Base-by-base conservation (phyloP, 2,329 filamentous ascomycete species). In the Leptoxyphium fumago region DNA sequence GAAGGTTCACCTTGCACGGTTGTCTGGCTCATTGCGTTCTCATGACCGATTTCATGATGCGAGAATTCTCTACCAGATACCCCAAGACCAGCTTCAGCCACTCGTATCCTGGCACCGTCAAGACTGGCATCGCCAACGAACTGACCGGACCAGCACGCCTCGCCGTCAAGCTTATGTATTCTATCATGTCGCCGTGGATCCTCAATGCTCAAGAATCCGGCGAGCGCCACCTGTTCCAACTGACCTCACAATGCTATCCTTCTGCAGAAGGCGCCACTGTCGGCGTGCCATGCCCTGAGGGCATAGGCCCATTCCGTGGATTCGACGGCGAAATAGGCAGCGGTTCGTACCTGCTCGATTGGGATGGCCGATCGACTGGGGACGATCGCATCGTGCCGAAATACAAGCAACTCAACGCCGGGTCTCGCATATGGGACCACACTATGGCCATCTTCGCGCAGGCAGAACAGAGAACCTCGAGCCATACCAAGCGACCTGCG, bases 1-100 rank as follows among this genome's bases (percentile, higher is more conserved):
- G 60, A 62, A 52, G 62, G 54, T 47, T 56, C 61, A 50, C 54
- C 45, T n/a, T 66, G 2, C 58, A 61, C 43, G 52, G 55, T 26
- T 61, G 58, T 21, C 56, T 62, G 10, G 57, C 61, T 10, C 67
- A 69, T 13, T 65, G 59, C 5, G 70, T 74, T 40, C 54, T 71
- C 2, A 67, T 66, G 43, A 66, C 67, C 29, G 69, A 75, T 56
- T 70, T 70, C 50, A 69, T 68, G 9, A 61, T 77, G 34, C 72
- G 73, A 43, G 63, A 70, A 13, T 55, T 77, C 2, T 67, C 72
- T 0, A 55, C 58, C 2, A 52, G 62, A 10, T 64, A 72, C 21
- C 70, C 70, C 0, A 59, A 61, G 2, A 66, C 66, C 0, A 64
- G 63, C 1, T 75, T 75, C 54, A 52, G 71, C 14, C 73, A 76